phyloP scores from a whole-genome alignment of 2,329 filamentous ascomycete species.

The Trichoderma gracile region DNA sequence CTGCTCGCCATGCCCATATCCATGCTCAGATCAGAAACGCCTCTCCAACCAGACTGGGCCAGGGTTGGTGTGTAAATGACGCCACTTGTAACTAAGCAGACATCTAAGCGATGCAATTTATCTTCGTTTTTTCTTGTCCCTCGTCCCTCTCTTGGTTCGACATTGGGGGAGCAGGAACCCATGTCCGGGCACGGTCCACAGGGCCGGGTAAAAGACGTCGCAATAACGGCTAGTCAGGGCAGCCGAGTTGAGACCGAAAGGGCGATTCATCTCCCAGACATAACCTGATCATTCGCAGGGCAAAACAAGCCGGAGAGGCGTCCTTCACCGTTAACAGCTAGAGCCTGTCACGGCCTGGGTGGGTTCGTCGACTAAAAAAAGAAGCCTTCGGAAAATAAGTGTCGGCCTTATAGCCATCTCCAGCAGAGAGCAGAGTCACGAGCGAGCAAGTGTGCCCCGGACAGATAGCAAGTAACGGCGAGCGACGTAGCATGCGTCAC shows the following conservation, averaged over 20 bases:
- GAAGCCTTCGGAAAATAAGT: constrained; percentile 16
- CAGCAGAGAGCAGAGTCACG: constrained; percentile 6
- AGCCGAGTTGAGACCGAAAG: constrained; percentile 24
- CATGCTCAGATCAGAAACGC: constrained; percentile 25
- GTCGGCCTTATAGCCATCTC: neutral
- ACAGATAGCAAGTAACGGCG: neutral
- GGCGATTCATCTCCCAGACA: constrained; percentile 11
- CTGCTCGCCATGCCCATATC: constrained; percentile 3
- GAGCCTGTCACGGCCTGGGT: constrained; percentile 12
- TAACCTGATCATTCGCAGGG: constrained; percentile 15
- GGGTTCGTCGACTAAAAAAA: constrained; percentile 21
- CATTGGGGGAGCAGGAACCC: constrained; percentile 11
- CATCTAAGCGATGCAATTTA: constrained; percentile 25
- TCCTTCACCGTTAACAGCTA: neutral
- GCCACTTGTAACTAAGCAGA: constrained; percentile 18
- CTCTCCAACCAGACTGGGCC: constrained; percentile 10
- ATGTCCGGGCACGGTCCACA: constrained; percentile 17
- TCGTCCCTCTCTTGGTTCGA: constrained; percentile 10
- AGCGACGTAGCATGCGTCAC: constrained; percentile 9
- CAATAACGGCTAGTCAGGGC: constrained; percentile 23
- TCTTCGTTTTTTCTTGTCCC: constrained; percentile 7
- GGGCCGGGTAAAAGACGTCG: constrained; percentile 19
- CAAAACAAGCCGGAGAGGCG: constrained; percentile 4
- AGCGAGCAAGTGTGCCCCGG: neutral
- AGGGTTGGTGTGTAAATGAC: constrained; percentile 18